Conservation (phyloP, 768 basidiomycete genomes). For the Tricholoma sp. region DNA sequence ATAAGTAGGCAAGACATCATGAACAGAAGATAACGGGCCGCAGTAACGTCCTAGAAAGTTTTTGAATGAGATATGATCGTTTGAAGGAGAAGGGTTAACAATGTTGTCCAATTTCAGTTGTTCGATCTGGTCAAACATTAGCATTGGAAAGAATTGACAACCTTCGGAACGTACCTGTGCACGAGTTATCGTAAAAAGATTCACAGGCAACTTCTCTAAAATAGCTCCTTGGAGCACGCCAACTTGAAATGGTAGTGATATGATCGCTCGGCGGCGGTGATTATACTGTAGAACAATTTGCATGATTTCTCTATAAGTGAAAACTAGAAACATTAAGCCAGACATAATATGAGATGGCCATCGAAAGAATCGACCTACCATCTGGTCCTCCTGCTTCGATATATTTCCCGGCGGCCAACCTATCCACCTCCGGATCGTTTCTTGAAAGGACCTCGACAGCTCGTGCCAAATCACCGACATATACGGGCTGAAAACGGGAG, state of each 20-base stretch:
- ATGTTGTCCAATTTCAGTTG: constrained; percentile 61
- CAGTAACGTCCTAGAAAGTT: constrained; percentile 34
- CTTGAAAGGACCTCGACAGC: constrained; percentile 56
- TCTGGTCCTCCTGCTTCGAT: constrained; percentile 37
- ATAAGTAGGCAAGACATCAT: constrained; percentile 55
- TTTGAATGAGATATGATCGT: constrained; percentile 29
- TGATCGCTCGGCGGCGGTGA: constrained; percentile 46
- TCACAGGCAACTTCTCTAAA: constrained; percentile 57
- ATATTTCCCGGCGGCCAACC: constrained; percentile 47
- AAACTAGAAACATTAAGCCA: constrained; percentile 35
- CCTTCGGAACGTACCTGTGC: constrained; percentile 45
- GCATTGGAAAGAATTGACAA: neutral
- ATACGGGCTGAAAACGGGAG: constrained; percentile 68
- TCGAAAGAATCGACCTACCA: constrained; percentile 17
- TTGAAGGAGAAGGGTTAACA: constrained; percentile 28
- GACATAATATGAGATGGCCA: neutral
- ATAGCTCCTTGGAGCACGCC: constrained; percentile 63
- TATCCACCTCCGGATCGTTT: constrained; percentile 34
- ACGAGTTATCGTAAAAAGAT: constrained; percentile 63
- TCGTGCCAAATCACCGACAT: constrained; percentile 61
- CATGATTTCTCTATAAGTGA: constrained; percentile 67
- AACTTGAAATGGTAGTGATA: constrained; percentile 59
- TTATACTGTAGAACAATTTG: constrained; percentile 52
- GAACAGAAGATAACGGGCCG: constrained; percentile 40
- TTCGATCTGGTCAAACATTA: constrained; percentile 38